Base-by-base conservation (phyloP, 2,329 filamentous ascomycete genomes). In the Fusarium sacchari region DNA sequence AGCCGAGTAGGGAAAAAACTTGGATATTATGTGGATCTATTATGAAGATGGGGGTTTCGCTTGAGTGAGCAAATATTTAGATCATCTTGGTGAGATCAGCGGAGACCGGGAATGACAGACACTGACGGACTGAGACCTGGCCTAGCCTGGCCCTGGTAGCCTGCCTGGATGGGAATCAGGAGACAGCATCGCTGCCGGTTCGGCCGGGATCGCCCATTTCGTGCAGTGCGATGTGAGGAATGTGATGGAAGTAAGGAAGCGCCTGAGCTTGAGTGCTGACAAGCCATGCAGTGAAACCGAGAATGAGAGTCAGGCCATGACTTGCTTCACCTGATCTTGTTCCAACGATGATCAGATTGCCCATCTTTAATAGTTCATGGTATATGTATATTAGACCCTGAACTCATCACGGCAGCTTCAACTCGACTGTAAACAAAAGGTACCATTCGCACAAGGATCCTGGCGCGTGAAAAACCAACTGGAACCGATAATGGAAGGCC, bases 121-220 rank as follows among this genome's bases (percentile, higher is more conserved):
- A 32, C 58, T 55, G 30, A 50, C 30, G 47, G 30, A 18, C 30
- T 34, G 34, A 57, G 46, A 46, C 34, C 28, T 46, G n/a, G n/a
- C n/a, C n/a, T n/a, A n/a, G n/a, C n/a, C n/a, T n/a, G n/a, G n/a
- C n/a, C n/a, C n/a, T n/a, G n/a, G n/a, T n/a, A n/a, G n/a, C n/a
- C n/a, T n/a, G n/a, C n/a, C n/a, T n/a, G n/a, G n/a, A n/a, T n/a
- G 47, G 62, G 62, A 39, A 47, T 39, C 43, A 40, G 44, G 49
- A 50, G 56, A 58, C 34, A 28, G 53, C 34, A 30, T 36, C 39
- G 49, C 56, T 30, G 57, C 53, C 72, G 68, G 69, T 52, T 50
- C 64, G 53, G 72, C 65, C 72, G 69, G 71, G 71, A 72, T 74
- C 59, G 63, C 57, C 50, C 71, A 39, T 57, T 44, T 52, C 46